These are phyloP conservation scores for Pseudogymnoascus sp. DNA, from an alignment of 2,329 filamentous ascomycete species.

Conservation along the genomic window DNA sequence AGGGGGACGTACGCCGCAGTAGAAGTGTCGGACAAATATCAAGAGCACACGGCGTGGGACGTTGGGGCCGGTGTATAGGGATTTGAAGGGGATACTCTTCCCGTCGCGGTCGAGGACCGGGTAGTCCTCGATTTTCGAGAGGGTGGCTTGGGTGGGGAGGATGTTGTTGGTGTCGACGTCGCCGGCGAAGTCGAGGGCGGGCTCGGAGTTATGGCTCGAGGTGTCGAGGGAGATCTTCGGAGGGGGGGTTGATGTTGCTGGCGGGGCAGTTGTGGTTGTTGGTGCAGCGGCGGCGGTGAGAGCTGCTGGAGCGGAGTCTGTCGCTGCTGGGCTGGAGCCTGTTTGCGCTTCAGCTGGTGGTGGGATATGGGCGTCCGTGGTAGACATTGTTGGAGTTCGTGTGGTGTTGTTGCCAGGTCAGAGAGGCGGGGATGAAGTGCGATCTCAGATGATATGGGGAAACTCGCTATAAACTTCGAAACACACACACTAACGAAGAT, in stretches of 20 bases:
- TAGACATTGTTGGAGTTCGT: neutral
- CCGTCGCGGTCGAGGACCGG: conserved; percentile 27
- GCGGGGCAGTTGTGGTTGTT: neutral
- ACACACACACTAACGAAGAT: neutral
- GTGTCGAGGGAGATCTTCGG: conserved; percentile 4
- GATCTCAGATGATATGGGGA: neutral
- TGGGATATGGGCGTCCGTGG: neutral
- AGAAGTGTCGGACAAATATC: conserved; percentile 34
- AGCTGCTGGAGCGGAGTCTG: neutral
- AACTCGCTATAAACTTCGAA: neutral
- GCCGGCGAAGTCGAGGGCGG: conserved; percentile 47
- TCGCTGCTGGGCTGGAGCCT: neutral
- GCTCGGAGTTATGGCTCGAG: conserved; percentile 1
- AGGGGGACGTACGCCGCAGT: conserved; percentile 26
- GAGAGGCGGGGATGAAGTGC: neutral
- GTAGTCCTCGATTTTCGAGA: conserved; percentile 42
- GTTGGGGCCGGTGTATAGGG: conserved; percentile 28
- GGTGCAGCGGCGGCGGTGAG: neutral
- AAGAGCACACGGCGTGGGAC: conserved; percentile 28
- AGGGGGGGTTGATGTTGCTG: neutral
- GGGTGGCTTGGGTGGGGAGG: conserved; percentile 42
- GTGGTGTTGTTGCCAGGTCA: neutral
- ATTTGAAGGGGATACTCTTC: conserved; percentile 26
- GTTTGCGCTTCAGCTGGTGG: neutral
- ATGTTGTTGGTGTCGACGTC: conserved; percentile 49